Evolutionary conservation across 306 rosid genomes (phyloP), one percentile per base, ranked within the genome.

Genomic region (Trifolium dubium): DNA sequence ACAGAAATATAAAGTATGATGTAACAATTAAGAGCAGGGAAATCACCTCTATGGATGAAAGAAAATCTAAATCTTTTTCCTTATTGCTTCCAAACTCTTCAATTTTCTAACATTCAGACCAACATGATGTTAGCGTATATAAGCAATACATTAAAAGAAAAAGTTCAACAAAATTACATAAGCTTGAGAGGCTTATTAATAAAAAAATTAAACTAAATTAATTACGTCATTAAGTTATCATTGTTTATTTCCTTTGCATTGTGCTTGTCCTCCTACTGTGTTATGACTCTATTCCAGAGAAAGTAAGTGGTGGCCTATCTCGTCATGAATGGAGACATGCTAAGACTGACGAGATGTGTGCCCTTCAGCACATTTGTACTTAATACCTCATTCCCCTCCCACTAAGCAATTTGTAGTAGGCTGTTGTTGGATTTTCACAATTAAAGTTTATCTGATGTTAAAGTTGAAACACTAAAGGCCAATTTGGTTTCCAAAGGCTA

Each of bases 41-140:
- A 76, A 30, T 83, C 82, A 91, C 98, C 94, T 94, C 98, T 69
- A 94, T 88, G 39, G 98, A 94, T 11, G 98, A 91, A 82, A 94
- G 89, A 89, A 86, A 94, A 80, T 94, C 97, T 29, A 91, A 88
- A 62, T 94, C 95, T 77, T 94, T 94, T 81, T 87, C 96, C 89
- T 89, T 89, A 61, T 84, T 84, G 58, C 19, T 71, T 75, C 74
- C 80, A 37, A 85, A 83, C 83, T 86, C 92, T 9, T 84, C 93
- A 50, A 91, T 87, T 94, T 94, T 94, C 98, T 94, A 83, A 35
- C 34, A 80, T 81, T 19, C 61, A 65, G 35, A 72, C 83, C 76
- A 83, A 55, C 53, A 5, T 46, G 30, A 15, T 44, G 58, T 69
- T 77, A 37, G 69, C 74, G 77, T 34, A 67, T 64, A 74, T 5